Base-by-base conservation (phyloP, 202 grass and related monocot genomes). In the Elaeis oleifera region DNA sequence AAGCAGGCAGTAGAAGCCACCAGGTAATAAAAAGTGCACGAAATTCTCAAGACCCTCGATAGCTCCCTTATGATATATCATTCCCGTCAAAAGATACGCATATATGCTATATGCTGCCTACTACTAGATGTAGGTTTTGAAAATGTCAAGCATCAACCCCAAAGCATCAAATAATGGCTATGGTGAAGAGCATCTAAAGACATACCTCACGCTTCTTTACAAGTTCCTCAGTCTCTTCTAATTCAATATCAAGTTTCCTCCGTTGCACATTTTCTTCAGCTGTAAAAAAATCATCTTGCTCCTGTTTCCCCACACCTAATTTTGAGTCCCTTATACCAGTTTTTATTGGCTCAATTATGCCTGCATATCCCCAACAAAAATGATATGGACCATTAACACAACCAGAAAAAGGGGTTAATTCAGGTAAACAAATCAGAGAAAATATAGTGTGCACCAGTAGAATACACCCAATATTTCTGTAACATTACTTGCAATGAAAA, bases 281-380 rank as follows among this genome's bases (percentile, higher is more conserved):
- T 64, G 92, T 97, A 76, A 97, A 97, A 67, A 91, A 92, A 68
- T 97, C 92, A 73, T 97, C 92, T 74, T 97, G 67, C 69, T 97
- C 88, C 82, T 89, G 92, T 67, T 97, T 97, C 14, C 92, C 92
- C 54, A 97, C 92, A 22, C 92, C 92, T 24, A 97, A 59, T 68
- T 91, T 97, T 71, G 88, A 80, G 60, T 97, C 92, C 73, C 92
- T 92, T 5, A 92, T 79, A 64, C 66, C 80, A 71, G 92, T 77
- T 84, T 85, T 91, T 89, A 97, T 92, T 54, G 92, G 92, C 69
- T 91, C 88, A 18, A 76, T 56, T 77, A 91, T 91, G 62, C 92
- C 92, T 97, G 68, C 36, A 88, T 44, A 44, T 44, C 36, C 36
- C 2, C 2, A 13, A 36, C 36, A 44, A 44, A 44, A 13, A 44